A percentile compares a stretch with the other conserved stretches of the same genome.
Evolutionary conservation across 2,329 filamentous ascomycete genomes (phyloP).

Genomic region (Pseudogymnoascus sp.): DNA sequence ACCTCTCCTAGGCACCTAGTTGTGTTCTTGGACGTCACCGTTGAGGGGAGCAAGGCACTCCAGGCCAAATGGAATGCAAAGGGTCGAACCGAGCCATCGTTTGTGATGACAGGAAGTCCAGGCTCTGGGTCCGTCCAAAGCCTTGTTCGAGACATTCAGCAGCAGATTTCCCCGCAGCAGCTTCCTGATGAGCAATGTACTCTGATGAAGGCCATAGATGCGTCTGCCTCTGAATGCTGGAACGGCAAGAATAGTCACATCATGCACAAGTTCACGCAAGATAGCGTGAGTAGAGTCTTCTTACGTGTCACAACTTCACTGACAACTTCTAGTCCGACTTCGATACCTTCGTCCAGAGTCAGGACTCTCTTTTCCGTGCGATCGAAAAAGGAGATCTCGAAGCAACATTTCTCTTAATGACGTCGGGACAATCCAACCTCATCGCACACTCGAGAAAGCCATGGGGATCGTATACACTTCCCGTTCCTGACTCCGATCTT

Average conservation of each 20-base stretch:
- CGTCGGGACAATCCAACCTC: not conserved
- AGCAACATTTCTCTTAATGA: not conserved
- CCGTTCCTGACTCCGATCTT: not conserved
- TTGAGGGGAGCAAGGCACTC: slow-evolving; percentile 1
- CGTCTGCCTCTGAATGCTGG: not conserved
- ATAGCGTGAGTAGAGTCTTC: not conserved
- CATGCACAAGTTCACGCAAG: not conserved
- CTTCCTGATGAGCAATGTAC: not conserved
- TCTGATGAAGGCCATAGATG: not conserved
- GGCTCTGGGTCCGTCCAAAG: not conserved
- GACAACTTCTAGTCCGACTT: not conserved
- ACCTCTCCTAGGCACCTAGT: not conserved
- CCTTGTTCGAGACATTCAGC: not conserved
- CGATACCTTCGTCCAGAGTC: not conserved
- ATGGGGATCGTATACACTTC: not conserved
- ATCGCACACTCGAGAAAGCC: not conserved
- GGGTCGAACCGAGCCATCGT: not conserved
- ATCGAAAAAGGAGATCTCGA: slow-evolving; percentile 2
- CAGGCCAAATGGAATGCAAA: slow-evolving; percentile 1
- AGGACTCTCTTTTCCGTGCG: slow-evolving; percentile 2
- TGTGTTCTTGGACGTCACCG: slow-evolving; percentile 1
- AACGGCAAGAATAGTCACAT: not conserved
- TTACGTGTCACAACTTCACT: not conserved
- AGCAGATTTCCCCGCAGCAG: not conserved
- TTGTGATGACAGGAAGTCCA: slow-evolving; percentile 4